These are phyloP conservation scores for Chromosphaera perkinsii DNA, from an alignment of 208 protist species.

Conservation along the genomic window DNA sequence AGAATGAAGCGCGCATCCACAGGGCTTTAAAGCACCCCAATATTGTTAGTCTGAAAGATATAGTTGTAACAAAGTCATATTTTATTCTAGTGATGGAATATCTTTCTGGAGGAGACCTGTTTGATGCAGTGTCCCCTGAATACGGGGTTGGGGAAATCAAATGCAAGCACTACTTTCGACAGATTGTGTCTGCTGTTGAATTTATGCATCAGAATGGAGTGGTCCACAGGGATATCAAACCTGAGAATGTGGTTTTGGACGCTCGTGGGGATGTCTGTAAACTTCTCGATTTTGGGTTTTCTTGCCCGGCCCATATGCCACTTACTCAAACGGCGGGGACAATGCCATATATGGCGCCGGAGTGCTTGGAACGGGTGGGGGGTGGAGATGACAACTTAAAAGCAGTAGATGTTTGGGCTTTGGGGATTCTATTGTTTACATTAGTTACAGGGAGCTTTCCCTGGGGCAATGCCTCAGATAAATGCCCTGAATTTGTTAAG, in stretches of 20 bases:
- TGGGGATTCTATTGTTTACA: slow-evolving; percentile 22
- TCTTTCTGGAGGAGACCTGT: slow-evolving; percentile 15
- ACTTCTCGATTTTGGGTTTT: slow-evolving; percentile 26
- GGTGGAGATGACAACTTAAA: no score
- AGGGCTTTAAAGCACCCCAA: no score
- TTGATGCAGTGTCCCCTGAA: slow-evolving; percentile 11
- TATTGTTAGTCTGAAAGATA: background rate
- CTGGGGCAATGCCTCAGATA: background rate
- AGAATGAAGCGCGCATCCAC: no score
- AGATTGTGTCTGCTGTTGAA: background rate
- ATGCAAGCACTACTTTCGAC: slow-evolving; percentile 1
- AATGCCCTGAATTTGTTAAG: background rate
- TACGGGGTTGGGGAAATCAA: slow-evolving; percentile 1
- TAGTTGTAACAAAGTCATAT: slow-evolving; percentile 16
- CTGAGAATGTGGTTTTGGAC: slow-evolving; percentile 25
- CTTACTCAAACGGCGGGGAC: slow-evolving; percentile 15
- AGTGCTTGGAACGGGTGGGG: background rate
- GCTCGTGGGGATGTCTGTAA: background rate
- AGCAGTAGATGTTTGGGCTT: slow-evolving; percentile 16
- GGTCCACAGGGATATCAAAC: slow-evolving; percentile 26
- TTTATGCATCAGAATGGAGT: slow-evolving; percentile 9
- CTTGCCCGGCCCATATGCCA: background rate
- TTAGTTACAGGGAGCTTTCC: slow-evolving; percentile 1
- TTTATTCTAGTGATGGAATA: slow-evolving; percentile 28
- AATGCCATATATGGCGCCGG: slow-evolving; percentile 26